phyloP scores from a whole-genome alignment of 148 eudicot species.

The Pouteria glomerata region DNA sequence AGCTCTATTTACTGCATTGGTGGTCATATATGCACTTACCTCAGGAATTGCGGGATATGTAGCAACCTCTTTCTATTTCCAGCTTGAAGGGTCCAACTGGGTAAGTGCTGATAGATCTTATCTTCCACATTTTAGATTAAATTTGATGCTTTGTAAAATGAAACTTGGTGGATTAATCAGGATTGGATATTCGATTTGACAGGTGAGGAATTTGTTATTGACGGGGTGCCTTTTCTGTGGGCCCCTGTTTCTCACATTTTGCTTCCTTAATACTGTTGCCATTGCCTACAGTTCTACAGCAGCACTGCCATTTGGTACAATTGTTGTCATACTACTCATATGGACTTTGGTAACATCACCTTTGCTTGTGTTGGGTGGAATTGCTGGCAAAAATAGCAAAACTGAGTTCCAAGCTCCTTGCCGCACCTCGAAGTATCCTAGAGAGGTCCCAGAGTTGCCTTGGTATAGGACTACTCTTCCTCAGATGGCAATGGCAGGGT shows the following conservation, averaged over 20 bases:
- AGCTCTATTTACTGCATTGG: constrained; percentile 26
- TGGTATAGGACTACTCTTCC: constrained; percentile 32
- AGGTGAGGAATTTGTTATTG: constrained; percentile 28
- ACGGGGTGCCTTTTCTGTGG: constrained; percentile 32
- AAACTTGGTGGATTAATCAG: not conserved
- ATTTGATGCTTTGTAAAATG: not conserved
- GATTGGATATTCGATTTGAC: not conserved
- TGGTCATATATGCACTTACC: constrained; percentile 31
- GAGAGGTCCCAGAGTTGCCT: constrained; percentile 27
- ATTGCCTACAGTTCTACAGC: constrained; percentile 24
- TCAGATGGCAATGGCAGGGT: constrained; percentile 37
- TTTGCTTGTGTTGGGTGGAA: constrained; percentile 31
- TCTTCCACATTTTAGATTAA: not conserved
- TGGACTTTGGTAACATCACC: constrained; percentile 31
- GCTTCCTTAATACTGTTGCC: constrained; percentile 33
- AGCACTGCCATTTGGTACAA: constrained; percentile 28
- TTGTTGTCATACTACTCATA: constrained; percentile 22
- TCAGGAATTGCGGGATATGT: constrained; percentile 31
- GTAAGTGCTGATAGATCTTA: constrained; percentile 9
- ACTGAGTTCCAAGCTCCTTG: constrained; percentile 33
- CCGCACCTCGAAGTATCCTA: constrained; percentile 30
- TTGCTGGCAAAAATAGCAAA: constrained; percentile 30
- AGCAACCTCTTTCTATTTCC: constrained; percentile 30
- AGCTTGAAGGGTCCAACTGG: constrained; percentile 31
- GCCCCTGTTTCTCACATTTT: constrained; percentile 28